These are phyloP conservation scores for Ogataea minuta DNA, from an alignment of 805 yeast genomes.

Conservation along the genomic window DNA sequence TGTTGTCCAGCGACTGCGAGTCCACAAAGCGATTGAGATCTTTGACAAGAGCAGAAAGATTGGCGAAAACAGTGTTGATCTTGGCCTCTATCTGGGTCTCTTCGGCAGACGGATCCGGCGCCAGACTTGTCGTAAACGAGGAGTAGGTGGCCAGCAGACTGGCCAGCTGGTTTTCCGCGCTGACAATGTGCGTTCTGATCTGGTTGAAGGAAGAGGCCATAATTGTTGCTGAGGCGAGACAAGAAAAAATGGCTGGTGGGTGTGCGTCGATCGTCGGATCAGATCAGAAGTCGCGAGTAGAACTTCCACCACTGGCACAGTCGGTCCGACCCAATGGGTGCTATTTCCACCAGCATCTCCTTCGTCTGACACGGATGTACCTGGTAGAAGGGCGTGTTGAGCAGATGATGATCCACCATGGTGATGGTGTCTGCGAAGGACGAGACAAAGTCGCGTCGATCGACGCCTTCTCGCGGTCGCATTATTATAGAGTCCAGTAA, in stretches of 20 bases:
- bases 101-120: slow-evolving; percentile 46
- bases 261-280: neutral
- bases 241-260: slow-evolving; percentile 1
- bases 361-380: slow-evolving; percentile 44
- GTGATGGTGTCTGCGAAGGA: slow-evolving; percentile 2
- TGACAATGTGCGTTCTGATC: slow-evolving; percentile 63
- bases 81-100: slow-evolving; percentile 45
- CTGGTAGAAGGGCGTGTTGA: slow-evolving; percentile 21
- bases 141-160: slow-evolving; percentile 51
- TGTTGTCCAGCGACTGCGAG: slow-evolving; percentile 32
- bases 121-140: slow-evolving; percentile 50
- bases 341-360: slow-evolving; percentile 23
- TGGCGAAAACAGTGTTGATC: slow-evolving; percentile 51
- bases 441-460: slow-evolving; percentile 7
- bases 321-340: slow-evolving; percentile 13
- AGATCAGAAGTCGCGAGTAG: slow-evolving; percentile 13
- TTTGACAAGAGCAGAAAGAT: slow-evolving; percentile 51
- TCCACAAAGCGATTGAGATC: slow-evolving; percentile 55
- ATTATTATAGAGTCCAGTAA: slow-evolving; percentile 2
- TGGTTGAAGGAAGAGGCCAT: slow-evolving; percentile 55
- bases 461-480: slow-evolving; percentile 4
- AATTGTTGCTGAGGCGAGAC: slow-evolving; percentile 1
- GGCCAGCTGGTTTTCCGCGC: slow-evolving; percentile 69
- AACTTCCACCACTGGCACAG: slow-evolving; percentile 33
- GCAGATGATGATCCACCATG: slow-evolving; percentile 13